Evolutionary conservation across 768 basidiomycete species (phyloP).

Genomic region (Candolleomyces aberdarensis): DNA sequence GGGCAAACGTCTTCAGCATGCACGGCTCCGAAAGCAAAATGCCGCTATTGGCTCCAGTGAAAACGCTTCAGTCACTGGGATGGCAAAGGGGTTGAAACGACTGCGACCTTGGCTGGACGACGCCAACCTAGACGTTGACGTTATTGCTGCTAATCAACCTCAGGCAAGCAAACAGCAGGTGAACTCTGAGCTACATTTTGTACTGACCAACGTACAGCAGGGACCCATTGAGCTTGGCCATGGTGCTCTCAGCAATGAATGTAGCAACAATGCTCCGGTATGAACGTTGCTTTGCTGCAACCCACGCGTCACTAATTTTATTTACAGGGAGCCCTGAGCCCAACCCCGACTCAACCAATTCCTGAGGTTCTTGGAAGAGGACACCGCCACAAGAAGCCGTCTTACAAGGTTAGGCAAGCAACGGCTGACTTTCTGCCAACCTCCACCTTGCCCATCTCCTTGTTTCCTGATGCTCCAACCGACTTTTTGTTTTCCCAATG

Average conservation of each 20-base stretch:
- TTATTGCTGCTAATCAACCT: background rate
- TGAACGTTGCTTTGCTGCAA: no score
- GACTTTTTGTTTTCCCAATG: background rate
- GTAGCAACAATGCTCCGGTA: no score
- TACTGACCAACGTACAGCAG: no score
- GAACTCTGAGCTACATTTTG: background rate
- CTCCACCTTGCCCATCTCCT: background rate
- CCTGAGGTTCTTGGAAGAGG: background rate
- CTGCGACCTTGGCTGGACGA: background rate
- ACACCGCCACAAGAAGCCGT: background rate
- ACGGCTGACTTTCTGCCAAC: background rate
- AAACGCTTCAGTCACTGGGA: background rate
- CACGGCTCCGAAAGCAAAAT: background rate
- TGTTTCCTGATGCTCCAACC: background rate
- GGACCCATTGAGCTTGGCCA: no score
- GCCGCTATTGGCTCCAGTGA: background rate
- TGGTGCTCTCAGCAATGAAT: no score
- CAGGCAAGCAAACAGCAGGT: background rate
- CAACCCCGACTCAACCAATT: background rate
- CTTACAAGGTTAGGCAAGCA: background rate
- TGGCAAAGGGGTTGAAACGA: background rate
- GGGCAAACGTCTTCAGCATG: background rate
- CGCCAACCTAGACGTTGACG: background rate
- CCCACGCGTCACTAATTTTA: no score
- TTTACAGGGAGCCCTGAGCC: no score